Evolutionary conservation across 345 rosid genomes (phyloP), one percentile per base, ranked within the genome.

Genomic region (Moricandia moricandioides): DNA sequence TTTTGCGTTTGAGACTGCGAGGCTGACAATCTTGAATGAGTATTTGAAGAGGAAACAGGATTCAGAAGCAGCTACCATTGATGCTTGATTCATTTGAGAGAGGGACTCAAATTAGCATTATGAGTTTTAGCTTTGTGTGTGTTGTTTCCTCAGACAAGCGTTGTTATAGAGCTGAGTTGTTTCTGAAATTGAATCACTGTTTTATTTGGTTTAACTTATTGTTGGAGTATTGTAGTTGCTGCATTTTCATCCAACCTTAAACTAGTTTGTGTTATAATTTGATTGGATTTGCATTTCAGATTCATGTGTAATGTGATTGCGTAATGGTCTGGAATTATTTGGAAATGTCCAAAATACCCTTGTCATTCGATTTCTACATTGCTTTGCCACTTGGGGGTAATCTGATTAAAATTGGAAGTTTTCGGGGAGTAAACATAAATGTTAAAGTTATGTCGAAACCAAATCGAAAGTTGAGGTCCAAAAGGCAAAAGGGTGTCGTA

Each of bases 1-100:
- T 84, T 89, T 90, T 80, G 98, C 97, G 1, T 91, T 94, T 73
- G 97, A 94, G 89, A 94, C 97, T 5, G 95, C 97, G 0, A 86
- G 96, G 85, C 86, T 90, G 37, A 65, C 88, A 2, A 84, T 91
- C 82, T 81, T 94, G 78, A 84, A 85, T 73, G 91, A 82, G 73
- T 89, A 86, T 79, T 76, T 91, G 86, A 85, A 86, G 82, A 78
- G 76, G 75, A 89, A 88, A 80, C 85, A 88, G 67, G 77, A 70
- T 77, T 78, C 72, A 7, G 82, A 69, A 68, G 75, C 57, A 67
- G 75, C 58, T 69, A 9, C 64, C 8, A 0, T 54, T 62, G 62
- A 14, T 67, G 34, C 75, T 52, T 69, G 70, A 69, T 62, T 76
- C 70, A 30, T 43, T 43, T 76, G 65, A 69, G 63, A 62, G 66